Conservation (phyloP, 768 basidiomycete genomes). For the Kwoniella dejecticola region DNA sequence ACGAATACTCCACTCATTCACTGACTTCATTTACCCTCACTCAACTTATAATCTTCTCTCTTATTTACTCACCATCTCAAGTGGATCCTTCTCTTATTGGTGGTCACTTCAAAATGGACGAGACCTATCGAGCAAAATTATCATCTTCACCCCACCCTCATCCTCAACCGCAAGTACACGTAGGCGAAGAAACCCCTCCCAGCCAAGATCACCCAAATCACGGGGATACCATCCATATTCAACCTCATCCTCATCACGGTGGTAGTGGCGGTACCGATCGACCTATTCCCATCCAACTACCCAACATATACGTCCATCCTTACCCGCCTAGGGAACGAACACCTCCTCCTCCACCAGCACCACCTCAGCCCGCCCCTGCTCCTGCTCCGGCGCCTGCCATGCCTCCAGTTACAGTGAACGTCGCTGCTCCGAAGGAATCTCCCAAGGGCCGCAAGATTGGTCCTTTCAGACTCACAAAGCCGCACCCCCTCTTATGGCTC, state of each 20-base stretch:
- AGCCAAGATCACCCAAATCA: conserved; percentile 2
- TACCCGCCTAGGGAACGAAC: conserved; percentile 23
- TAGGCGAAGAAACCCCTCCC: conserved; percentile 2
- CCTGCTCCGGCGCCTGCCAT: conserved; percentile 5
- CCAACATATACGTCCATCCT: conserved; percentile 41
- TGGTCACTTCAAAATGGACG: conserved; percentile 23
- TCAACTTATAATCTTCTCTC: background rate
- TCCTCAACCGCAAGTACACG: conserved; percentile 12
- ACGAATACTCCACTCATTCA: background rate
- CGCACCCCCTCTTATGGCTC: conserved; percentile 46
- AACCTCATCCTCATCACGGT: conserved; percentile 14
- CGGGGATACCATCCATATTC: conserved; percentile 17
- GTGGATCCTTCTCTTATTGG: background rate
- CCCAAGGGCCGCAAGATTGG: conserved; percentile 17
- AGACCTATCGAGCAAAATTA: conserved; percentile 37
- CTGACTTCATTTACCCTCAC: background rate
- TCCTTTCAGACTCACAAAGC: conserved; percentile 22
- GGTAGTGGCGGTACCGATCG: background rate
- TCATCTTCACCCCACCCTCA: conserved; percentile 26
- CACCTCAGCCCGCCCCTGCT: conserved; percentile 8
- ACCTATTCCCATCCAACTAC: conserved; percentile 39
- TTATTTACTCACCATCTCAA: background rate
- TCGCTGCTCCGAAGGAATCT: conserved; percentile 5
- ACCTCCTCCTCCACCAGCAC: conserved; percentile 12
- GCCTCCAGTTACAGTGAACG: conserved; percentile 14